phyloP scores from a whole-genome alignment of 2,329 filamentous ascomycete genomes.

The Penicillium sp. region DNA sequence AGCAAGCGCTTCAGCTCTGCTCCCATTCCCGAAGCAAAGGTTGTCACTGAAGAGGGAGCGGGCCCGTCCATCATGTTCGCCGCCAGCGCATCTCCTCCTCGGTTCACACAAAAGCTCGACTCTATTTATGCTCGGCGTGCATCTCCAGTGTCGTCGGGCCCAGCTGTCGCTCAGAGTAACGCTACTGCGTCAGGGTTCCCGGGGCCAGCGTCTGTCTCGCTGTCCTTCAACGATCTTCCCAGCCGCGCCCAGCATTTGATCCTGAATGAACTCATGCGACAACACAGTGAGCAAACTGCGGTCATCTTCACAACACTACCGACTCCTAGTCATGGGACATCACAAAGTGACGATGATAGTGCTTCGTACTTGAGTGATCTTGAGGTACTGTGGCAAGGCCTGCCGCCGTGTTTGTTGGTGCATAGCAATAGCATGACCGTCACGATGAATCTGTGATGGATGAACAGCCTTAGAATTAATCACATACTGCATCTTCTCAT shows the following conservation, averaged over 20 bases:
- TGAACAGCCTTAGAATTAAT: too few species aligned
- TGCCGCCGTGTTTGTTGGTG: conserved; percentile 72
- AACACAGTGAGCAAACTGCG: conserved; percentile 63
- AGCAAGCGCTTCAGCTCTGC: conserved; percentile 59
- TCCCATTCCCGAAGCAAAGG: conserved; percentile 63
- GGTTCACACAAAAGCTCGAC: conserved; percentile 21
- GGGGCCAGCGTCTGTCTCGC: conserved; percentile 57
- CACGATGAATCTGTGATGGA: conserved; percentile 44
- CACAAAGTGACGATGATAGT: conserved; percentile 62
- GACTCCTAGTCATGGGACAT: conserved; percentile 71
- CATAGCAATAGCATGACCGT: conserved; percentile 89
- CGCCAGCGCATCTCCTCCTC: conserved; percentile 38
- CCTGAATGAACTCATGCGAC: conserved; percentile 73
- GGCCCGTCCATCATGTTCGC: conserved; percentile 73
- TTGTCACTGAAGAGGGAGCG: conserved; percentile 54
- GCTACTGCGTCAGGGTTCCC: conserved; percentile 44
- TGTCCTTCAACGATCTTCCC: conserved; percentile 82
- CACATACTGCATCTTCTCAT: not conserved
- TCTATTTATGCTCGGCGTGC: conserved; percentile 36
- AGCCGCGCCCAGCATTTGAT: conserved; percentile 81
- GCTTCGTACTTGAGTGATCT: conserved; percentile 70
- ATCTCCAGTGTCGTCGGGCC: conserved; percentile 11
- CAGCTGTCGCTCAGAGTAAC: conserved; percentile 18
- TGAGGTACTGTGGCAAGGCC: conserved; percentile 68
- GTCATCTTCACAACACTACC: conserved; percentile 80